Base-by-base conservation (phyloP, 2,329 filamentous ascomycete genomes). In the Penicillium sp. region DNA sequence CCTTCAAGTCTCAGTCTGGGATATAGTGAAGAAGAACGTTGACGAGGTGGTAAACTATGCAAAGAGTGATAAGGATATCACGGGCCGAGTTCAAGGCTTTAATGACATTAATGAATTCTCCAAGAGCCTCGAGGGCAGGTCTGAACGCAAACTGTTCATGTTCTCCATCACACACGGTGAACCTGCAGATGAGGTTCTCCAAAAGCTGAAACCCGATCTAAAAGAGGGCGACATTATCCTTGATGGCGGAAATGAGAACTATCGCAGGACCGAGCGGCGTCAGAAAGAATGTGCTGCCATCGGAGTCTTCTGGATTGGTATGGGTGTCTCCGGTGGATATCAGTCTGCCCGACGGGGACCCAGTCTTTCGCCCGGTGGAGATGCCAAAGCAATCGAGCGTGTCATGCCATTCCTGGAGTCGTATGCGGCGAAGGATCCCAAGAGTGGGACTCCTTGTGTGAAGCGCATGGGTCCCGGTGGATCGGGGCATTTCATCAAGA, bases 401-500 rank as follows among this genome's bases (percentile, higher is more conserved):
- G 77, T 86, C 0, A 74, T 89, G 59, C 86, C 87, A 0, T 73
- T 89, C 11, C 71, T 89, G 1, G 71, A 81, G 57, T 80, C 77
- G 38, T 79, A 88, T 42, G 81, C 86, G 0, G 86, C 86, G 1
- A 87, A 86, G 62, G 84, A 86, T 51, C 73, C 74, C 34, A 70
- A 69, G 54, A 74, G 81, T 4, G 83, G 83, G 0, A 79, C 76
- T 10, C 79, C 85, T 0, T 89, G 86, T 61, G 84, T 87, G 0
- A 81, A 74, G 0, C 76, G 79, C 26, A 78, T 86, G 43, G 86
- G 87, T 0, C 80, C 81, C 2, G 82, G 82, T 0, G 86, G 86
- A 1, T 79, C 82, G 1, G 87, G 87, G 0, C 86, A 90, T 67
- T 90, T 86, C 63, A 84, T 89, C 38, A 90, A 90, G 74, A 90